A percentile compares a stretch with the other conserved stretches of the same genome.
These are phyloP conservation scores for Abelmoschus esculentus DNA, from an alignment of 345 rosid species.

Conservation along the genomic window DNA sequence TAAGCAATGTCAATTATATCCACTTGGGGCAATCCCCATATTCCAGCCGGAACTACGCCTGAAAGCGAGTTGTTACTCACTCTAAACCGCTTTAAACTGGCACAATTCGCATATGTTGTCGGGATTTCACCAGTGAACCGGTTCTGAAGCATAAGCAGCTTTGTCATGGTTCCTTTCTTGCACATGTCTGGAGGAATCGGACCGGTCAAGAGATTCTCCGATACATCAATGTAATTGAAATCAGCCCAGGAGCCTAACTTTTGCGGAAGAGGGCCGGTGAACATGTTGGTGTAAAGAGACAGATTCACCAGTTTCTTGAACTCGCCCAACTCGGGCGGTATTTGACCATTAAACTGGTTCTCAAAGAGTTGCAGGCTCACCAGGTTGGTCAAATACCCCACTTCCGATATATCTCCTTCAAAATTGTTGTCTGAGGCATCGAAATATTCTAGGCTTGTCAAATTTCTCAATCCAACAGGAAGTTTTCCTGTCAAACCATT, in stretches of 20 bases:
- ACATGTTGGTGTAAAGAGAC: slow-evolving; percentile 34
- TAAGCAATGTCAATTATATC: too few species aligned
- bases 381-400: slow-evolving; percentile 44
- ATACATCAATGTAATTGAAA: slow-evolving; percentile 71
- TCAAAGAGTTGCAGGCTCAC: slow-evolving; percentile 53
- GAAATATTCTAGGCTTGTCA: slow-evolving; percentile 45
- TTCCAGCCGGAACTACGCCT: slow-evolving; percentile 63
- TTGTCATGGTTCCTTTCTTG: slow-evolving; percentile 58
- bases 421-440: slow-evolving; percentile 54
- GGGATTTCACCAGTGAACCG: slow-evolving; percentile 71
- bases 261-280: slow-evolving; percentile 65
- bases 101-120: slow-evolving; percentile 48
- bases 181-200: slow-evolving; percentile 86
- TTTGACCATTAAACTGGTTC: slow-evolving; percentile 55
- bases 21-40: slow-evolving; percentile 85
- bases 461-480: slow-evolving; percentile 57
- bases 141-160: slow-evolving; percentile 63
- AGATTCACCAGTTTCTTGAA: slow-evolving; percentile 28
- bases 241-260: slow-evolving; percentile 63
- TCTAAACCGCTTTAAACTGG: too few species aligned
- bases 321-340: slow-evolving; percentile 63
- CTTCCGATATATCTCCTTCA: slow-evolving; percentile 57
- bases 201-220: slow-evolving; percentile 67
- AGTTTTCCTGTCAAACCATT: slow-evolving; percentile 55
- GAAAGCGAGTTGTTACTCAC: slow-evolving; percentile 25